These are phyloP conservation scores for Sutorius australiensis DNA, from an alignment of 768 basidiomycete species.

Conservation along the genomic window DNA sequence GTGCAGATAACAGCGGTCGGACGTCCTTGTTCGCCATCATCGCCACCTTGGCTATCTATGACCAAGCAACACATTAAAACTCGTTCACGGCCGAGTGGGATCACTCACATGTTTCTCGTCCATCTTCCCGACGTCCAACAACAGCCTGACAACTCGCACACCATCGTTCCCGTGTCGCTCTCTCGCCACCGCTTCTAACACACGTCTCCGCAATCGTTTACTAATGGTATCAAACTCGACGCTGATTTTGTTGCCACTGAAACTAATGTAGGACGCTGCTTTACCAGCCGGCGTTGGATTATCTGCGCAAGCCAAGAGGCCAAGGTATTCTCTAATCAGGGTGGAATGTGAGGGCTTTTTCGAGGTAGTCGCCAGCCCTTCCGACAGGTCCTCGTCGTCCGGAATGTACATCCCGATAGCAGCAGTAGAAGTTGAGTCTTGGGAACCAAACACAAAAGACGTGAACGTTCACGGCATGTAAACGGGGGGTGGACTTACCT, in stretches of 20 bases:
- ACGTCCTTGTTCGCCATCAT: constrained; percentile 92
- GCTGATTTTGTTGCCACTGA: constrained; percentile 65
- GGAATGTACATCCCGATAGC: constrained; percentile 61
- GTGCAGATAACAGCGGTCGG: constrained; percentile 70
- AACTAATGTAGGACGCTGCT: constrained; percentile 68
- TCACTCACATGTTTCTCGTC: constrained; percentile 84
- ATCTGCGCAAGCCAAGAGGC: constrained; percentile 74
- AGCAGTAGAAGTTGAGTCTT: constrained; percentile 65
- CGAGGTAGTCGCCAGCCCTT: constrained; percentile 54
- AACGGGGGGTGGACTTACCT: constrained; percentile 36
- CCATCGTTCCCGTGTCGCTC: constrained; percentile 83
- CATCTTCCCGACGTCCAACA: constrained; percentile 83
- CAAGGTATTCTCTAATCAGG: constrained; percentile 76
- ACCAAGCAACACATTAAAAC: background rate
- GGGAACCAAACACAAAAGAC: background rate
- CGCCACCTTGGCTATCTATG: constrained; percentile 84
- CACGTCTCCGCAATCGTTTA: constrained; percentile 59
- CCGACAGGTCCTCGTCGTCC: constrained; percentile 58
- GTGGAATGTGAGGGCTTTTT: constrained; percentile 53
- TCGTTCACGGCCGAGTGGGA: background rate
- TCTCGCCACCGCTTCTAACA: constrained; percentile 74
- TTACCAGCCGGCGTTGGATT: constrained; percentile 74
- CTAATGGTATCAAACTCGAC: constrained; percentile 78
- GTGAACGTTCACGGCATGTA: background rate
- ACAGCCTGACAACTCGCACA: constrained; percentile 73